Conservation (phyloP, 2,329 filamentous ascomycete species). For the Botrytis porri region DNA sequence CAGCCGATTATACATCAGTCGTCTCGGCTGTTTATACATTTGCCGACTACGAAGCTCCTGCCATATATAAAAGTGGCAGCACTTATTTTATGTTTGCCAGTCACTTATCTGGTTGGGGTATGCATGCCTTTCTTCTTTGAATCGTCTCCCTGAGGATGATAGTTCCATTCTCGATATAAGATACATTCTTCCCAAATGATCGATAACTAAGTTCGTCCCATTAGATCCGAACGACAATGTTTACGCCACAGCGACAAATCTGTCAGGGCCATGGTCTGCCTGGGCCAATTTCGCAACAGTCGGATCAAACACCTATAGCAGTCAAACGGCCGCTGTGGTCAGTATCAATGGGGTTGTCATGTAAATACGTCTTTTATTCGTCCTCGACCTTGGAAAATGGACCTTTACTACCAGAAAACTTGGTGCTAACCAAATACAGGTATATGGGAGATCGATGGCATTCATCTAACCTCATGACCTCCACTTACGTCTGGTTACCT, state of each 20-base stretch:
- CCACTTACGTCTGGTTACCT: conserved; percentile 65
- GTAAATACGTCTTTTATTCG: conserved; percentile 23
- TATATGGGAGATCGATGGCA: conserved; percentile 70
- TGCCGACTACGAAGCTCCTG: conserved; percentile 56
- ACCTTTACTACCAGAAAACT: neutral
- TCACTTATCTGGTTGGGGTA: conserved; percentile 46
- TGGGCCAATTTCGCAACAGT: conserved; percentile 58
- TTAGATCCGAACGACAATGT: conserved; percentile 58
- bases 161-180: neutral
- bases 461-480: conserved; percentile 54
- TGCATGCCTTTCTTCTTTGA: neutral
- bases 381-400: neutral
- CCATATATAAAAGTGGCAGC: conserved; percentile 57
- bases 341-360: conserved; percentile 39
- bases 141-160: neutral
- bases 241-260: conserved; percentile 56
- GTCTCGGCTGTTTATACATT: neutral
- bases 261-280: conserved; percentile 58
- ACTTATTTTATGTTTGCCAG: conserved; percentile 66
- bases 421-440: conserved; percentile 37
- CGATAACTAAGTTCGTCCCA: neutral
- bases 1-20: conserved; percentile 55
- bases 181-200: neutral
- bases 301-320: conserved; percentile 56
- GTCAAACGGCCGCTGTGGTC: conserved; percentile 60